Evolutionary conservation across 2,329 filamentous ascomycete species (phyloP).

Genomic region (Diaporthe eres): DNA sequence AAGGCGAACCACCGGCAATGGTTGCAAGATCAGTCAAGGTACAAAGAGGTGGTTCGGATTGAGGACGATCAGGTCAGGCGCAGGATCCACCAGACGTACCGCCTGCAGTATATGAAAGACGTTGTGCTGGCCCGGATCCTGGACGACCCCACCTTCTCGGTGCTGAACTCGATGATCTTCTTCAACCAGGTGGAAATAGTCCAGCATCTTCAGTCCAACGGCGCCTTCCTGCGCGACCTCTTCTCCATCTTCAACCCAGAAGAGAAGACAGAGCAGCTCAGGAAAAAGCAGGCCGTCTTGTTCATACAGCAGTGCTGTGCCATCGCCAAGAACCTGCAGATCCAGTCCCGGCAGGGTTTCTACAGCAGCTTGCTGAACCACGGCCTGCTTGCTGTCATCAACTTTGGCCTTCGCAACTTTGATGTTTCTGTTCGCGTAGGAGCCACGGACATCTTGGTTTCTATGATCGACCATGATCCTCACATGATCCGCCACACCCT

Average conservation of each 20-base stretch:
- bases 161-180: constrained; percentile 97
- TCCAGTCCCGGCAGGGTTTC: constrained; percentile 81
- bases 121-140: constrained; percentile 97
- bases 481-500: constrained; percentile 95
- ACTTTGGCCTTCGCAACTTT: constrained; percentile 87
- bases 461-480: constrained; percentile 95
- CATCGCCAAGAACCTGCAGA: constrained; percentile 95
- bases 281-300: constrained; percentile 93
- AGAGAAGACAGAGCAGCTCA: constrained; percentile 67
- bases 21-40: constrained; percentile 88
- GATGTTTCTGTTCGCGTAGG: constrained; percentile 91
- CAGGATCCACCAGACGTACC: constrained; percentile 97
- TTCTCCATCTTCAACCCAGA: constrained; percentile 86
- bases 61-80: constrained; percentile 83
- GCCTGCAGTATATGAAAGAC: constrained; percentile 96
- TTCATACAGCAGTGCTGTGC: constrained; percentile 97
- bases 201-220: constrained; percentile 90
- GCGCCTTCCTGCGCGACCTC: constrained; percentile 83
- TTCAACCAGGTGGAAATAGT: constrained; percentile 99
- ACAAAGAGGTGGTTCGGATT: constrained; percentile 96
- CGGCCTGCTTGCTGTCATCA: constrained; percentile 90
- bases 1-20: constrained; percentile 98
- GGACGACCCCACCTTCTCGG: constrained; percentile 97
- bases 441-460: constrained; percentile 92
- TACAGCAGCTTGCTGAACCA: constrained; percentile 92